A percentile compares a stretch with the other conserved stretches of the same genome.
Evolutionary conservation across 1,284 basidiomycete genomes (phyloP).

Genomic region (Omphalotus olearius): DNA sequence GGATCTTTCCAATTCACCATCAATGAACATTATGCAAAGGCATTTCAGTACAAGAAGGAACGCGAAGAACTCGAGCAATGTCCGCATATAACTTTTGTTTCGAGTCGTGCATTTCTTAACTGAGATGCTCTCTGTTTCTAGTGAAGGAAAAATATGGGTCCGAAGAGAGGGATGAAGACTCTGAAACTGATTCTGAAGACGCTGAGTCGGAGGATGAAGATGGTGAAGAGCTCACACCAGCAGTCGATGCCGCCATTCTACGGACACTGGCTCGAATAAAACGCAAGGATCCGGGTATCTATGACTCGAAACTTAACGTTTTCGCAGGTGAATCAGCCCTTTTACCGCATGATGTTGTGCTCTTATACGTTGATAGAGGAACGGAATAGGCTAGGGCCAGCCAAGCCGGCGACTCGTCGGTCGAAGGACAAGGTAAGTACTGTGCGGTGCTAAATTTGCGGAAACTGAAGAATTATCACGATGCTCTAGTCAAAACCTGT

Average conservation of each 20-base stretch:
- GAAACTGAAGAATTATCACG: constrained; percentile 11
- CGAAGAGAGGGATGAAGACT: constrained; percentile 42
- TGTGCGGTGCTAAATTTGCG: neutral
- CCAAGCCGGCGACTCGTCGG: constrained; percentile 21
- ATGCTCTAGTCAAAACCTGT: constrained; percentile 49
- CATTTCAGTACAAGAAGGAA: constrained; percentile 77
- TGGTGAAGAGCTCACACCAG: constrained; percentile 92
- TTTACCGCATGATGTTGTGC: constrained; percentile 1
- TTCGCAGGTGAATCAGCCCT: constrained; percentile 59
- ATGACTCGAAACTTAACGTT: constrained; percentile 66
- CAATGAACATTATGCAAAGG: constrained; percentile 81
- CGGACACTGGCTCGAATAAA: constrained; percentile 87
- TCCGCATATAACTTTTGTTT: constrained; percentile 31
- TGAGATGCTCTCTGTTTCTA: constrained; percentile 25
- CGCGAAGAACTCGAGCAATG: constrained; percentile 78
- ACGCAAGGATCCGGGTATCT: constrained; percentile 81
- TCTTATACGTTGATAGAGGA: constrained; percentile 50
- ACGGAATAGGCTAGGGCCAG: constrained; percentile 39
- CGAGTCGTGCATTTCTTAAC: neutral
- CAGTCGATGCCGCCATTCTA: constrained; percentile 92
- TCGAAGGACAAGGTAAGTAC: constrained; percentile 52
- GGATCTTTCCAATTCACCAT: constrained; percentile 55
- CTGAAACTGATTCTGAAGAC: constrained; percentile 64
- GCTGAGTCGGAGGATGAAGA: constrained; percentile 92
- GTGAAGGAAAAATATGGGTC: constrained; percentile 88